Evolutionary conservation across 1,284 basidiomycete genomes (phyloP).

Genomic region (Kwoniella shivajii): DNA sequence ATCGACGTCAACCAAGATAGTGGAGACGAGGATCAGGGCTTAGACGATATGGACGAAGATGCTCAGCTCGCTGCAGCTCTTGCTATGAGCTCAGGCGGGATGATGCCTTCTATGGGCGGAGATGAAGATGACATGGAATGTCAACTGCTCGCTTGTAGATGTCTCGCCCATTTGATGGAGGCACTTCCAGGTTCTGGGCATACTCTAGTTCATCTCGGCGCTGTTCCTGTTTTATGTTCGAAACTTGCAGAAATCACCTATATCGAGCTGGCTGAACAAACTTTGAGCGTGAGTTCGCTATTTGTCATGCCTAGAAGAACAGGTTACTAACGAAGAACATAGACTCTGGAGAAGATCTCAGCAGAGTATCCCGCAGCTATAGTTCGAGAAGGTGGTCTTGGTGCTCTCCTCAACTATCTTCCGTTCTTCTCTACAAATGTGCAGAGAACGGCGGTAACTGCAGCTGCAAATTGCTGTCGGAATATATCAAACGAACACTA

Average conservation of each 20-base stretch:
- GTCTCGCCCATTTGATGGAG: conserved; percentile 94
- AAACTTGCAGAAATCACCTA: conserved; percentile 94
- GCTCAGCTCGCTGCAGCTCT: conserved; percentile 80
- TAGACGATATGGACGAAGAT: conserved; percentile 66
- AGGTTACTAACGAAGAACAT: too few relatives aligned
- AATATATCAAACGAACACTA: conserved; percentile 85
- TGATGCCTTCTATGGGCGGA: conserved; percentile 29
- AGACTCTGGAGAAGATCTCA: conserved; percentile 97
- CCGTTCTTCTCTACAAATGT: conserved; percentile 97
- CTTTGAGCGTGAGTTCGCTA: conserved; percentile 88
- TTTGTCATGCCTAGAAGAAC: too few relatives aligned
- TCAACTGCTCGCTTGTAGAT: conserved; percentile 89
- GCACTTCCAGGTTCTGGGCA: conserved; percentile 91
- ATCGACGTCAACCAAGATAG: conserved; percentile 34
- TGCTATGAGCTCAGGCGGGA: conserved; percentile 57
- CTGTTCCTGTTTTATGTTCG: conserved; percentile 90
- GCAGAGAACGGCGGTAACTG: conserved; percentile 92
- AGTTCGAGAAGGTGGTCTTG: conserved; percentile 87
- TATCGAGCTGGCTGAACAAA: conserved; percentile 95
- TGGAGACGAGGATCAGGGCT: conserved; percentile 49
- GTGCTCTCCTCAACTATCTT: conserved; percentile 86
- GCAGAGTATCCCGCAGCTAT: conserved; percentile 93
- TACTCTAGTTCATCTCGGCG: conserved; percentile 91
- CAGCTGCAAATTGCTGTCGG: conserved; percentile 91
- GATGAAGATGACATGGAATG: conserved; percentile 70